Base-by-base conservation (phyloP, 2,329 filamentous ascomycete species). In the Macrophomina phaseolina region DNA sequence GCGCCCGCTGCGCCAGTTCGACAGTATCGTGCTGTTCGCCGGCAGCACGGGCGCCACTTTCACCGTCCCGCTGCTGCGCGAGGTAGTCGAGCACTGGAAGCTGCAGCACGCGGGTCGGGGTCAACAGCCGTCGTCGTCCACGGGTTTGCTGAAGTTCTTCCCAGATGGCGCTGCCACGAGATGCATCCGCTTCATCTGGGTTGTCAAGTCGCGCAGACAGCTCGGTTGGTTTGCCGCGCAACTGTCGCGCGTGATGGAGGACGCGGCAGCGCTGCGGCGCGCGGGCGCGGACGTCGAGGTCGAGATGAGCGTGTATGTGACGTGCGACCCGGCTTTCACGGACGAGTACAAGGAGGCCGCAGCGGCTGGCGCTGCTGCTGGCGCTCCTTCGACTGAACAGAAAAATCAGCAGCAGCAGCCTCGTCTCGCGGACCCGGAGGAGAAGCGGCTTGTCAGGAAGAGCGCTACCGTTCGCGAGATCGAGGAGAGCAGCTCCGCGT, bases 1-100 rank as follows among this genome's bases (percentile, higher is more conserved):
- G 5, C 75, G 85, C 61, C 80, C 83, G 1, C 76, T 89, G 16
- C 80, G 82, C 28, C 86, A 89, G 70, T 89, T 89, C 67, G 87
- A 90, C 68, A 88, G 83, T 65, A 81, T 89, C 2, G 78, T 89
- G 0, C 74, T 90, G 0, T 76, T 90, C 8, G 86, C 87, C 7
- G 86, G 86, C 28, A 85, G 85, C 18, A 88, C 85, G 53, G 88
- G 88, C 2, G 84, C 84, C 30, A 86, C 86, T 0, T 89, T 87
- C 70, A 85, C 82, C 0, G 72, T 87, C 11, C 87, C 87, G 0
- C 73, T 87, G 2, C 77, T 89, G 42, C 81, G 86, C 32, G 83
- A 88, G 61, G 77, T 89, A n/a, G 75, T 87, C 1, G 75, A 79
- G n/a, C 78, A 75, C 30, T 85, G 80, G 81, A 73, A 71, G 52